Evolutionary conservation across 2,329 filamentous ascomycete genomes (phyloP).

Genomic region (Hymenoscyphus repandus): DNA sequence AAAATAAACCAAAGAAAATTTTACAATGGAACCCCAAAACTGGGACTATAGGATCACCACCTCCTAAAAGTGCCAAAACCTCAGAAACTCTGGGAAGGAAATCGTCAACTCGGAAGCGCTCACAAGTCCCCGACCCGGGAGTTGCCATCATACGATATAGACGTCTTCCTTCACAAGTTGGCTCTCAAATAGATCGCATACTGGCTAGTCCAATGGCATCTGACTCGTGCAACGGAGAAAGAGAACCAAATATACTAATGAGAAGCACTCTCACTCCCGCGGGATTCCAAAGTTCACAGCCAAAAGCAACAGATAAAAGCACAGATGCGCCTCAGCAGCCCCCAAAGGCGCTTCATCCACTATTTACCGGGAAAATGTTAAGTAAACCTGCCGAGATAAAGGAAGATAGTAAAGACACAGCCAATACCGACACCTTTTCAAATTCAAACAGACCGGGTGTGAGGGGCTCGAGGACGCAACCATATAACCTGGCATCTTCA

Average conservation of each 20-base stretch:
- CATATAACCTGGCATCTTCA: conserved; percentile 12
- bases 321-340: conserved; percentile 20
- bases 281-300: neutral
- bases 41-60: conserved; percentile 58
- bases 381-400: conserved; percentile 8
- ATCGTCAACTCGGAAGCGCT: conserved; percentile 31
- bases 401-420: neutral
- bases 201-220: conserved; percentile 32
- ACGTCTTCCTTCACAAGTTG: conserved; percentile 43
- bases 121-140: conserved; percentile 31
- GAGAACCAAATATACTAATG: too few relatives aligned
- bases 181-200: conserved; percentile 59
- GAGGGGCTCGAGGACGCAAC: neutral
- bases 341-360: conserved; percentile 56
- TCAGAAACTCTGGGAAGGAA: conserved; percentile 3
- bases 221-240: neutral
- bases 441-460: too few relatives aligned
- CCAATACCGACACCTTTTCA: neutral
- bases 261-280: neutral
- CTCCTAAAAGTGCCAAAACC: conserved; percentile 43
- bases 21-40: conserved; percentile 54
- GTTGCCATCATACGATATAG: conserved; percentile 59
- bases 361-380: conserved; percentile 56
- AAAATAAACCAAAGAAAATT: conserved; percentile 41
- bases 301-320: conserved; percentile 20